These are phyloP conservation scores for Didymella pomorum DNA, from an alignment of 2,329 filamentous ascomycete species.

Conservation along the genomic window DNA sequence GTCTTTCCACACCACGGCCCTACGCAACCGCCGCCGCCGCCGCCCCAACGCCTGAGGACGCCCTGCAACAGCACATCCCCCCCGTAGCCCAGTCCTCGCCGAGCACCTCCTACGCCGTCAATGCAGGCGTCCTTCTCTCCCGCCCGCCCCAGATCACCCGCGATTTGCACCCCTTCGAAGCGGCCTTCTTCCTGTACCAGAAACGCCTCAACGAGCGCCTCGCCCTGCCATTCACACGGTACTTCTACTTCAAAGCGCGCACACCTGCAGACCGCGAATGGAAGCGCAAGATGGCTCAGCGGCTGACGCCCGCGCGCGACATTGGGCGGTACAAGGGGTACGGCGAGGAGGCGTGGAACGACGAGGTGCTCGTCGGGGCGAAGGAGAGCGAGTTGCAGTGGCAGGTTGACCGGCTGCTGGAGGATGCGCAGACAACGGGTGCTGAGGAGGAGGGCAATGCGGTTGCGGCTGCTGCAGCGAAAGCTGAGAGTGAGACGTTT, in stretches of 20 bases:
- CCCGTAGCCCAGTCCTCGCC: conserved; percentile 52
- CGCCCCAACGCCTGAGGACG: conserved; percentile 47
- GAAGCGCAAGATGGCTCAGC: conserved; percentile 82
- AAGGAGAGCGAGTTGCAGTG: conserved; percentile 69
- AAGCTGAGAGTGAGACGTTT: conserved; percentile 67
- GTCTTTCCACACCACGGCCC: conserved; percentile 49
- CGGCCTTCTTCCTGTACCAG: conserved; percentile 95
- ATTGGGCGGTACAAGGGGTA: conserved; percentile 84
- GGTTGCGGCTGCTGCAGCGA: conserved; percentile 40
- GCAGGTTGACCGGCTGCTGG: conserved; percentile 73
- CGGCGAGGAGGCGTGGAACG: conserved; percentile 81
- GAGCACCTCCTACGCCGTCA: conserved; percentile 54
- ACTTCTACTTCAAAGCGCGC: conserved; percentile 94
- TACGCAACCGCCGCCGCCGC: conserved; percentile 49
- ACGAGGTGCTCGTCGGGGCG: conserved; percentile 83
- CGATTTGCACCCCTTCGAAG: conserved; percentile 85
- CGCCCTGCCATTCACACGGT: conserved; percentile 83
- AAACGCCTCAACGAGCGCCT: conserved; percentile 94
- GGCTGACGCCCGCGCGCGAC: conserved; percentile 81
- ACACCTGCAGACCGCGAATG: conserved; percentile 87
- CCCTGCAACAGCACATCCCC: conserved; percentile 41
- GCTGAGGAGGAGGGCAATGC: conserved; percentile 49
- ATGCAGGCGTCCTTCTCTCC: conserved; percentile 80
- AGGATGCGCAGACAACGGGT: conserved; percentile 72
- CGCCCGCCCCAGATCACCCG: conserved; percentile 88